Conservation (phyloP, 495 filamentous ascomycete genomes). For the Alectoria sarmentosa region DNA sequence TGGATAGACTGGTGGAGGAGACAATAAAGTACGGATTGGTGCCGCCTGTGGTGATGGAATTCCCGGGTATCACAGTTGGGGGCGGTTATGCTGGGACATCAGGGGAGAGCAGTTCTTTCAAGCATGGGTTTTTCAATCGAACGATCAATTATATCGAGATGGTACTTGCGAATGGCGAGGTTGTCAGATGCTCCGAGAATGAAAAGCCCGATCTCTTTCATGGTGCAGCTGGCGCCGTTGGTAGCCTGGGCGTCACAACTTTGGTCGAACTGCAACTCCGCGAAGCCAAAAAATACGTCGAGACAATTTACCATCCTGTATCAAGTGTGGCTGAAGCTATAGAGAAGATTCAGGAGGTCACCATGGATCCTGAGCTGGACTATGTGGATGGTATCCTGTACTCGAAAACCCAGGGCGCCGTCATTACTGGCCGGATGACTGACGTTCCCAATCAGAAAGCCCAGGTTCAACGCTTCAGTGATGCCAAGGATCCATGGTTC, state of each 20-base stretch:
- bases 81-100: constrained; percentile 50
- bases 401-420: constrained; percentile 36
- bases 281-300: constrained; percentile 42
- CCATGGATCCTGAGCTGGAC: constrained; percentile 36
- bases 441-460: constrained; percentile 22
- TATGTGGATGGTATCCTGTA: constrained; percentile 51
- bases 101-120: constrained; percentile 49
- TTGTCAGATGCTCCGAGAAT: constrained; percentile 36
- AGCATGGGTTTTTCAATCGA: constrained; percentile 49
- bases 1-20: constrained; percentile 41
- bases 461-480: constrained; percentile 38
- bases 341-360: constrained; percentile 30
- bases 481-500: constrained; percentile 50
- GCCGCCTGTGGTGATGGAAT: constrained; percentile 52
- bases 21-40: constrained; percentile 38
- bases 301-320: constrained; percentile 42
- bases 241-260: constrained; percentile 48
- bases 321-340: constrained; percentile 35
- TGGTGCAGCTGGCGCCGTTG: constrained; percentile 46
- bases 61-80: constrained; percentile 52
- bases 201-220: constrained; percentile 43
- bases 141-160: constrained; percentile 47
- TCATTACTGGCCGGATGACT: constrained; percentile 43
- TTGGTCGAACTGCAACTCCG: constrained; percentile 46
- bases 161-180: constrained; percentile 45